Percentiles rank a stretch among this genome's conserved stretches.
Conservation (phyloP, 2,329 filamentous ascomycete genomes). For the Aspergillus novoparasiticus region DNA sequence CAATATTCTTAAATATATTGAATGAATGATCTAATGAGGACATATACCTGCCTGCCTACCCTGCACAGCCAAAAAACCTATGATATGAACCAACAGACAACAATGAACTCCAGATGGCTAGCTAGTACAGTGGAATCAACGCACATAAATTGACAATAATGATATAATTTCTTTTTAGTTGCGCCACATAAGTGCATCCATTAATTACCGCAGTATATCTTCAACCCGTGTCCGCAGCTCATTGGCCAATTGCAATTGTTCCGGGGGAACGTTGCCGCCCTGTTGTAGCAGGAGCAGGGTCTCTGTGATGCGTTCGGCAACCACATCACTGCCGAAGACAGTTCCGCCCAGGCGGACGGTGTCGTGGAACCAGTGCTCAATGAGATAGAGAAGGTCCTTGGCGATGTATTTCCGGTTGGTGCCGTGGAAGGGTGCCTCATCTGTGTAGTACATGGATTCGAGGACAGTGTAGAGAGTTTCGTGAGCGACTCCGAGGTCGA, state of each 20-base stretch:
- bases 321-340: slow-evolving; percentile 63
- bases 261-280: slow-evolving; percentile 40
- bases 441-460: slow-evolving; percentile 68
- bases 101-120: neutral
- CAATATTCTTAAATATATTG: neutral
- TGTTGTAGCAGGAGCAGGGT: slow-evolving; percentile 49
- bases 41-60: slow-evolving; percentile 1
- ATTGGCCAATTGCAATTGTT: slow-evolving; percentile 42
- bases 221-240: slow-evolving; percentile 46
- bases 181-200: slow-evolving; percentile 1
- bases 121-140: slow-evolving; percentile 2
- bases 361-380: slow-evolving; percentile 62
- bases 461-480: slow-evolving; percentile 65
- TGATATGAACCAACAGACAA: neutral
- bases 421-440: slow-evolving; percentile 66
- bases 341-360: slow-evolving; percentile 57
- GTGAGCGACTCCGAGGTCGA: slow-evolving; percentile 63
- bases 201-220: slow-evolving; percentile 39
- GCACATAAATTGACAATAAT: neutral
- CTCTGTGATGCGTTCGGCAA: slow-evolving; percentile 52
- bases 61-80: neutral
- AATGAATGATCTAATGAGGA: neutral
- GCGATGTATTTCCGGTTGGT: slow-evolving; percentile 59
- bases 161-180: slow-evolving; percentile 4
- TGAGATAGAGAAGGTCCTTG: slow-evolving; percentile 63